Base-by-base conservation (phyloP, 169 alveolate species). In the Plasmodium reichenowi region DNA sequence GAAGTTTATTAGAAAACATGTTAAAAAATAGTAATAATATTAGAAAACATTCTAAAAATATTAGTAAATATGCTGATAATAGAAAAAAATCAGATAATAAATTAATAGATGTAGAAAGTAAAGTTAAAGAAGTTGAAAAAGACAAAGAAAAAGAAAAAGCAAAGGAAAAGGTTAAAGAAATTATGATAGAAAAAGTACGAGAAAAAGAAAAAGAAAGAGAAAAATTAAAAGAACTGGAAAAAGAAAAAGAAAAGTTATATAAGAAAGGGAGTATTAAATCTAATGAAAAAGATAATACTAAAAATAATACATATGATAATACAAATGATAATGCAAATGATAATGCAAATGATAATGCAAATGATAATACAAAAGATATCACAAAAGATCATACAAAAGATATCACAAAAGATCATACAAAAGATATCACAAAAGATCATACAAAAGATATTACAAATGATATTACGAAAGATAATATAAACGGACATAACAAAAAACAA, bases 91-190 rank as follows among this genome's bases (percentile, higher is more conserved):
- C 47, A 5, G 47, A 38, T 38, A 38, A 71, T 43, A n/a, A 17
- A 64, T 47, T 22, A 0, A 71, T 47, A 15, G 20, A 12, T 15
- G 80, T 47, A 48, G 48, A 52, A n/a, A 71, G 12, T 22, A 59
- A 29, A 38, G 76, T 45, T 0, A 32, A 29, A 13, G 66, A 29
- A 29, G 17, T 38, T 13, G 22, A 45, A 43, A 63, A 63, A 15
- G n/a, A 47, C 20, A 48, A 6, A 13, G 63, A 71, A 43, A 20
- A 29, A 45, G 47, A 71, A 50, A 47, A 56, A 56, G 52, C 52
- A 17, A 71, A 47, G 52, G 80, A 71, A n/a, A 71, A 48, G 56
- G 45, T 71, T 43, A 71, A 71, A 15, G 66, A 48, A 10, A 71
- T 47, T 22, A 59, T 59, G 58, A 71, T 59, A 59, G 80, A 71